phyloP scores from a whole-genome alignment of 176 grass and related monocot genomes.

The Saccharum officinarum region DNA sequence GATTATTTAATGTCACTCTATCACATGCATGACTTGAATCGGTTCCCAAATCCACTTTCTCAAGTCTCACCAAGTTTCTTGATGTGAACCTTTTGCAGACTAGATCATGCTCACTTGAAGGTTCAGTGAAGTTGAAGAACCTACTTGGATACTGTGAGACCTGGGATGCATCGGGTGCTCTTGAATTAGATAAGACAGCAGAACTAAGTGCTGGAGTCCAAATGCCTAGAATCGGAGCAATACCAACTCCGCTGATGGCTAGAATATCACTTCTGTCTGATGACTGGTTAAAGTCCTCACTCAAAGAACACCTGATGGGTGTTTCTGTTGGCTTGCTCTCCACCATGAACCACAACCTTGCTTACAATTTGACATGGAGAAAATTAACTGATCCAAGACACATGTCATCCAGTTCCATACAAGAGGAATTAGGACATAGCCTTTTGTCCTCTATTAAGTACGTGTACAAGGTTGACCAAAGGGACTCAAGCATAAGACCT shows the following conservation, averaged over 20 bases:
- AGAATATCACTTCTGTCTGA: conserved; percentile 57
- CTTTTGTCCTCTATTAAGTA: conserved; percentile 84
- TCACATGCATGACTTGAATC: too few species aligned
- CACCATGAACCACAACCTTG: conserved; percentile 59
- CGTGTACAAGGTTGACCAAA: conserved; percentile 70
- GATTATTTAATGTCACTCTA: neutral
- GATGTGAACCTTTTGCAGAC: neutral
- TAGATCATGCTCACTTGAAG: conserved; percentile 71
- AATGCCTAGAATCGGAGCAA: too few species aligned
- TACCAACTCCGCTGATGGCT: conserved; percentile 43
- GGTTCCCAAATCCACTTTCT: too few species aligned
- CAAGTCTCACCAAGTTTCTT: too few species aligned
- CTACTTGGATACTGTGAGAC: too few species aligned
- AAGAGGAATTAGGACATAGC: conserved; percentile 70
- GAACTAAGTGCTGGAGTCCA: too few species aligned
- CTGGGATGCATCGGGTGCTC: too few species aligned
- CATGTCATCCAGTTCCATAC: conserved; percentile 54
- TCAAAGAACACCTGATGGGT: conserved; percentile 62
- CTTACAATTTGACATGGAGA: conserved; percentile 78
- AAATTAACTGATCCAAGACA: conserved; percentile 55
- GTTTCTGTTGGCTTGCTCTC: conserved; percentile 81
- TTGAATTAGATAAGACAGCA: too few species aligned
- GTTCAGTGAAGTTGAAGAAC: conserved; percentile 73
- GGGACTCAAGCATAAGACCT: conserved; percentile 73
- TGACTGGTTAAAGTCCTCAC: conserved; percentile 81